Base-by-base conservation (phyloP, 2,329 filamentous ascomycete species). In the Epichloe amarillans region DNA sequence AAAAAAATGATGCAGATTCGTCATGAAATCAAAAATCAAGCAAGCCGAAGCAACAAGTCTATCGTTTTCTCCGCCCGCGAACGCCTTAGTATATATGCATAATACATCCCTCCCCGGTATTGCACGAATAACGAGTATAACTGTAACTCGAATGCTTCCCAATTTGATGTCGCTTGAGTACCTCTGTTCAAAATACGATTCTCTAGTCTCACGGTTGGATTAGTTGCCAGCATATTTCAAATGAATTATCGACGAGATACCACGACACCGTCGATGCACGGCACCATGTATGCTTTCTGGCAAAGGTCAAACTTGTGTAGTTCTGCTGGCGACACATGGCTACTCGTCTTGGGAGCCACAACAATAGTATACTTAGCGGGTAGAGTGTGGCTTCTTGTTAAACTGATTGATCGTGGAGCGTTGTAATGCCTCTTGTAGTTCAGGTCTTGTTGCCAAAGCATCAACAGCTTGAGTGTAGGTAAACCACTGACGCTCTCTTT, bases 401-500 rank as follows among this genome's bases (percentile, higher is more conserved):
- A 56, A 52, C 30, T 62, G 63, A 62, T 80, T 77, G 68, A 89
- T 76, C 49, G 84, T 85, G 64, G 88, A 94, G 61, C 86, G 78
- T 62, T 86, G 84, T 55, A 98, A 74, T 33, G 93, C 93, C 66
- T 95, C 87, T 56, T 91, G 73, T 53, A 98, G 74, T 74, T 97
- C 93, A 2, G 91, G 91, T 52, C 93, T 79, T 54, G 80, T 77
- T 57, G 80, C 77, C 61, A 98, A 72, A 46, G 83, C 82, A 58
- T 86, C 81, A 56, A 80, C 80, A n/a, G 93, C 93, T 66, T 94
- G 81, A 47, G 76, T 70, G 65, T 88, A 96, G 48, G 82, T 84
- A 67, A 95, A 88, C 93, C 93, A 98, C 65, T 85, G 80, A 54
- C 93, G 82, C 66, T 84, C 84, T 61, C 93, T 80, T 76, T 96